Evolutionary conservation across 257 asterid species (phyloP).

Genomic region (Eucommia ulmoides): DNA sequence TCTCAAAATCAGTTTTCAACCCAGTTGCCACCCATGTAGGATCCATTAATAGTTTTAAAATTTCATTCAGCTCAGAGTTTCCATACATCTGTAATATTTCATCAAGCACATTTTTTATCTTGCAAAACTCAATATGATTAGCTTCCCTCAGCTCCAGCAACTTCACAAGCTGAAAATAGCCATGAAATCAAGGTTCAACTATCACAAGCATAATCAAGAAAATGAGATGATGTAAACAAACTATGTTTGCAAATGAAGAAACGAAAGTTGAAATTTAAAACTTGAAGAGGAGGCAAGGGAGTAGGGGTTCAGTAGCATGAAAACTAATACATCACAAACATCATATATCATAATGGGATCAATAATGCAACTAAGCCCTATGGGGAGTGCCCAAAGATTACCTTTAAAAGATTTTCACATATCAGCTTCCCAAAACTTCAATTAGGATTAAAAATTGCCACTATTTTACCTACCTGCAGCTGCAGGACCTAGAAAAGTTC

Average conservation of each 20-base stretch:
- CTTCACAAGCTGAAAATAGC: constrained; percentile 75
- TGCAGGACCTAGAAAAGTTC: too few relatives aligned
- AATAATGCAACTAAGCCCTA: not conserved
- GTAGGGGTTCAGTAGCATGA: not conserved
- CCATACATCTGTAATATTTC: constrained; percentile 50
- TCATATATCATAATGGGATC: too few relatives aligned
- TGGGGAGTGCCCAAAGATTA: not conserved
- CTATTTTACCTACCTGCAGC: too few relatives aligned
- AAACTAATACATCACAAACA: not conserved
- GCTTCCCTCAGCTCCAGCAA: constrained; percentile 92
- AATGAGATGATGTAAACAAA: not conserved
- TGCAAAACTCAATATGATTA: constrained; percentile 90
- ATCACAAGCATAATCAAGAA: not conserved
- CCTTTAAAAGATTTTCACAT: not conserved
- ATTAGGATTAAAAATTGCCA: too few relatives aligned
- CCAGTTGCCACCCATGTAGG: constrained; percentile 97
- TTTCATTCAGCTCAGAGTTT: constrained; percentile 48
- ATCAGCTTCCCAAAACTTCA: not conserved
- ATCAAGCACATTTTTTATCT: constrained; percentile 67
- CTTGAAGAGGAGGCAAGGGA: not conserved
- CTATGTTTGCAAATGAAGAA: not conserved
- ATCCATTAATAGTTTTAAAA: constrained; percentile 58
- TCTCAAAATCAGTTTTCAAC: constrained; percentile 63
- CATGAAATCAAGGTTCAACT: constrained; percentile 4
- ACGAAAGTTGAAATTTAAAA: not conserved